phyloP scores from a whole-genome alignment of 2,329 filamentous ascomycete genomes.

The Aaosphaeria arxii region DNA sequence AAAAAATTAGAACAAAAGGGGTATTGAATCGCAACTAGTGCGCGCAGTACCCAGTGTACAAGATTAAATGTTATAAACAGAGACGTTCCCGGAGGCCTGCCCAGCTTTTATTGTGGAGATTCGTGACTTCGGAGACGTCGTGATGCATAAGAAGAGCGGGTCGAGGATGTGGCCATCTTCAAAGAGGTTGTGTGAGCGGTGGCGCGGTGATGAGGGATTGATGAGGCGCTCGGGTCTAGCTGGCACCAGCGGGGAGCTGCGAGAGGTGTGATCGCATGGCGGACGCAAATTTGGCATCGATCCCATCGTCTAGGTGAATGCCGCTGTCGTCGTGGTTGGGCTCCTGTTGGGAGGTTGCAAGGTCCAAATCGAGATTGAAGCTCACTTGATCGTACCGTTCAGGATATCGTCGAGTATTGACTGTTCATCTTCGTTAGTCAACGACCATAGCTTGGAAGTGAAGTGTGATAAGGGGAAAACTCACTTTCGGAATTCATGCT shows the following conservation, averaged over 20 bases:
- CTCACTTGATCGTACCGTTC: conserved; percentile 30
- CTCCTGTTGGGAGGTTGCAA: conserved; percentile 30
- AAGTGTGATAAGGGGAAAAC: conserved; percentile 9
- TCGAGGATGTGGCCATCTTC: background rate
- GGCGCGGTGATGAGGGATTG: background rate
- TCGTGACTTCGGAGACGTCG: conserved; percentile 33
- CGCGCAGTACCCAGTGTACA: conserved; percentile 4
- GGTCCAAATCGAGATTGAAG: conserved; percentile 32
- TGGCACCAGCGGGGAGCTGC: conserved; percentile 14
- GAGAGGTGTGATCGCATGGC: conserved; percentile 18
- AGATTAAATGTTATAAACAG: conserved; percentile 17
- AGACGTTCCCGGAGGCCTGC: conserved; percentile 20
- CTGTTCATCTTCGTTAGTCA: conserved; percentile 37
- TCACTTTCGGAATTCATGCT: conserved; percentile 28
- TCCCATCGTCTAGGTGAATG: conserved; percentile 31
- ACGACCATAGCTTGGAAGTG: conserved; percentile 15
- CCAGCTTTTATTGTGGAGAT: conserved; percentile 17
- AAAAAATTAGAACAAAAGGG: too few relatives aligned
- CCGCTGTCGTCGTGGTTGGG: conserved; percentile 35
- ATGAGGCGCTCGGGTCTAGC: conserved; percentile 1
- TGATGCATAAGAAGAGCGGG: conserved; percentile 14
- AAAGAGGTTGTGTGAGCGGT: background rate
- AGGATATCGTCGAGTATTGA: conserved; percentile 31
- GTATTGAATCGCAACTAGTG: background rate
- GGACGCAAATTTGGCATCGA: conserved; percentile 31